Evolutionary conservation across 2,329 filamentous ascomycete species (phyloP), one percentile per base, ranked within the genome.

Genomic region (Penicillium sp.): DNA sequence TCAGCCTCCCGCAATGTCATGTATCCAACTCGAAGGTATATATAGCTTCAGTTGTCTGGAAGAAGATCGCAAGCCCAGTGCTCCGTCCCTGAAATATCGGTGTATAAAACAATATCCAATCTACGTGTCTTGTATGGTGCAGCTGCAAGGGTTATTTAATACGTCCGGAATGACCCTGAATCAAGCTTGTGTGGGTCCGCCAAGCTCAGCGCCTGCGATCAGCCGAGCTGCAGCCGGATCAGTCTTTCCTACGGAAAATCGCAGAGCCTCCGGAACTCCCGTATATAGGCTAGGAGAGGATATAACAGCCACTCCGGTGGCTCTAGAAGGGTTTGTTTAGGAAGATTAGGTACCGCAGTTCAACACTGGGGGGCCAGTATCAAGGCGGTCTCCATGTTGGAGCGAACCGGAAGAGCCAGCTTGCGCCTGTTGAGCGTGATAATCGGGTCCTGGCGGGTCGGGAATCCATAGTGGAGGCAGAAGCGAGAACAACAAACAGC

Each of bases 121-220:
- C 4, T 22, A 19, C 8, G 22, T 9, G 19, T 42, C 39, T 22
- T 11, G 19, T 42, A 42, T 22, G 35, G 14, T 27, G 21, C 29
- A 50, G 47, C 49, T 55, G 55, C 60, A 60, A 56, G 55, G 55
- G 48, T 42, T 43, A 26, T n/a, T 16, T 43, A 46, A 21, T 11
- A 46, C 44, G 31, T 48, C 57, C 52, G 54, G 50, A 55, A 46
- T 54, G 50, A 53, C 52, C 55, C 55, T 60, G 54, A 47, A 61
- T 62, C 55, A 57, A 67, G 65, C 65, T 67, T 60, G 54, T 67
- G 65, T 66, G 63, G 65, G 65, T 66, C 65, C 48, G 63, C 65
- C 63, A 66, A 65, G 60, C 54, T 54, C 52, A 31, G 53, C 51
- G 51, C 35, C 56, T 64, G 63, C 57, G 60, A 65, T 58, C 62